Evolutionary conservation across 352 stramenopile genomes (phyloP).

Genomic region (Globisporangium acanthophoron): DNA sequence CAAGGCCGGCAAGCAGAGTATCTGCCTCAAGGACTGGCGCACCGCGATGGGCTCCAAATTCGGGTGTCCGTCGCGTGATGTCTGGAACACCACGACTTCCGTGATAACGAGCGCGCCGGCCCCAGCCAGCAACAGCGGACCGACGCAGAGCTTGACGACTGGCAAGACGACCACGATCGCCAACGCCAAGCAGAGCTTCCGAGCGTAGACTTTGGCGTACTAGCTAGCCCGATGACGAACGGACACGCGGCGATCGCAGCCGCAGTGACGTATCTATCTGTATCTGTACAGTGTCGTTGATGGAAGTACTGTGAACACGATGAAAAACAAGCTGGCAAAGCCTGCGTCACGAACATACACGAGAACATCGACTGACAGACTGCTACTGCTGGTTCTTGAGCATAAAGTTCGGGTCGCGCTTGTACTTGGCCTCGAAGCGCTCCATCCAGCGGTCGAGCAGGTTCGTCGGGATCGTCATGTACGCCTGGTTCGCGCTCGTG

Average conservation of each 20-base stretch:
- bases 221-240: neutral
- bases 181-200: slow-evolving; percentile 5
- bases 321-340: no score
- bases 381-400: slow-evolving; percentile 54
- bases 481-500: slow-evolving; percentile 53
- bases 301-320: neutral
- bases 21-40: slow-evolving; percentile 26
- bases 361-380: no score
- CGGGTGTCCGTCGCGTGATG: slow-evolving; percentile 26
- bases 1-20: slow-evolving; percentile 26
- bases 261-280: neutral
- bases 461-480: slow-evolving; percentile 89
- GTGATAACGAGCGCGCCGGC: neutral
- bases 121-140: slow-evolving; percentile 3
- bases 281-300: neutral
- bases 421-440: slow-evolving; percentile 86
- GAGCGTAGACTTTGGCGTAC: neutral
- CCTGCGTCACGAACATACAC: no score
- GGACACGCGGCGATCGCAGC: neutral
- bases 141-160: slow-evolving; percentile 3
- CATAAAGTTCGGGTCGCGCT: slow-evolving; percentile 90
- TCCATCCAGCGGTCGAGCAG: slow-evolving; percentile 90
- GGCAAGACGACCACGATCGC: neutral
- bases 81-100: slow-evolving; percentile 7
- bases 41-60: slow-evolving; percentile 35